Percentiles rank a stretch among this genome's conserved stretches.
These are phyloP conservation scores for Acer campestre DNA, from an alignment of 345 rosid genomes.

Conservation along the genomic window DNA sequence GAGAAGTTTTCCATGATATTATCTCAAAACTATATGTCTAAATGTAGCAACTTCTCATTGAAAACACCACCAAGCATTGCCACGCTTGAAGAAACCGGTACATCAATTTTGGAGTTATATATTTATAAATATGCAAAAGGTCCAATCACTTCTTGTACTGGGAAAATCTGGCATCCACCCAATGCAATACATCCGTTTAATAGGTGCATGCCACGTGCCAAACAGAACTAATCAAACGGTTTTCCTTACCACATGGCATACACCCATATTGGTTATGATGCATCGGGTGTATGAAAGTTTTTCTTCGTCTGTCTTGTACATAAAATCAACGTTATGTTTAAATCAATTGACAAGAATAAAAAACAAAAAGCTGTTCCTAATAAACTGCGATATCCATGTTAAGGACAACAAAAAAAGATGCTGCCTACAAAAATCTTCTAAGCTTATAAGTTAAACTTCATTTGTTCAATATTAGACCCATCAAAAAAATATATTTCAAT, in stretches of 20 bases:
- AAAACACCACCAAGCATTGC: neutral
- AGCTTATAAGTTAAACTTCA: neutral
- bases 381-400: neutral
- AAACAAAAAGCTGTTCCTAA: neutral
- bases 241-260: too few relatives aligned
- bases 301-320: neutral
- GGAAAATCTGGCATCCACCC: too few relatives aligned
- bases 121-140: too few relatives aligned
- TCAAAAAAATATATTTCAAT: neutral
- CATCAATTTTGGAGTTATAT: too few relatives aligned
- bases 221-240: too few relatives aligned
- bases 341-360: neutral
- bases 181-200: too few relatives aligned
- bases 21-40: too few relatives aligned
- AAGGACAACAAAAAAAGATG: neutral
- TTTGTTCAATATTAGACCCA: neutral
- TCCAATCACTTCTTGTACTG: too few relatives aligned
- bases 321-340: neutral
- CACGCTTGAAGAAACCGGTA: neutral
- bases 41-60: neutral
- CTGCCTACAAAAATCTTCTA: neutral
- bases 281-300: too few relatives aligned
- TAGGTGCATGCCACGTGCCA: too few relatives aligned
- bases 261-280: too few relatives aligned
- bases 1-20: too few relatives aligned